Evolutionary conservation across 2,329 filamentous ascomycete genomes (phyloP).

Genomic region (Alternaria gaisen): DNA sequence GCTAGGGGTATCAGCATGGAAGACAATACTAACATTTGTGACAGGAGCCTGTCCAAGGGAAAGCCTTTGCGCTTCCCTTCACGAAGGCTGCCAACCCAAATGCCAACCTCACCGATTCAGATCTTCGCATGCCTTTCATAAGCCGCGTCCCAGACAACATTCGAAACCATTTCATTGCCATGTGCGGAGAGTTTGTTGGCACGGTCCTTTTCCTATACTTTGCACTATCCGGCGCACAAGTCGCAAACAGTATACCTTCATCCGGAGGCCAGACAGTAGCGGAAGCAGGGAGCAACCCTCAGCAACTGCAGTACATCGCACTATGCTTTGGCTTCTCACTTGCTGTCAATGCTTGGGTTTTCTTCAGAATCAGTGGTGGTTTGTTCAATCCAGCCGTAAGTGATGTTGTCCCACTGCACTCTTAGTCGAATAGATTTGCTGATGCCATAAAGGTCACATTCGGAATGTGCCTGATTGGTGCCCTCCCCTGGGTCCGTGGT

Average conservation of each 20-base stretch:
- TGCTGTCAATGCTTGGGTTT: conserved; percentile 53
- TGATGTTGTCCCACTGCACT: not conserved
- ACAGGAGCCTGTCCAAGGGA: conserved; percentile 23
- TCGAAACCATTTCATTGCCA: conserved; percentile 29
- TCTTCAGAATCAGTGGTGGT: conserved; percentile 40
- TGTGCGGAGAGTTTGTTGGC: conserved; percentile 51
- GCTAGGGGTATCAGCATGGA: not conserved
- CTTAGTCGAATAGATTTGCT: not conserved
- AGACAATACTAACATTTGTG: not conserved
- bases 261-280: conserved; percentile 21
- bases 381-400: conserved; percentile 32
- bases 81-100: conserved; percentile 23
- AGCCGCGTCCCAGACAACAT: conserved; percentile 20
- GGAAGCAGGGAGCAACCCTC: conserved; percentile 44
- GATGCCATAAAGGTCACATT: conserved; percentile 28
- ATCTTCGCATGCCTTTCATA: conserved; percentile 20
- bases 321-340: conserved; percentile 53
- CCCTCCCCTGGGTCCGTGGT: conserved; percentile 27
- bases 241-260: conserved; percentile 49
- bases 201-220: conserved; percentile 54
- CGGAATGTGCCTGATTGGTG: conserved; percentile 41
- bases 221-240: conserved; percentile 50
- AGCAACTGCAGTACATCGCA: conserved; percentile 51
- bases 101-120: conserved; percentile 17
- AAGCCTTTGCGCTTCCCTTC: conserved; percentile 26